Percentiles rank a stretch among this genome's conserved stretches.
These are phyloP conservation scores for Dioscorea zingiberensis DNA, from an alignment of 106 monocot species.

Conservation along the genomic window DNA sequence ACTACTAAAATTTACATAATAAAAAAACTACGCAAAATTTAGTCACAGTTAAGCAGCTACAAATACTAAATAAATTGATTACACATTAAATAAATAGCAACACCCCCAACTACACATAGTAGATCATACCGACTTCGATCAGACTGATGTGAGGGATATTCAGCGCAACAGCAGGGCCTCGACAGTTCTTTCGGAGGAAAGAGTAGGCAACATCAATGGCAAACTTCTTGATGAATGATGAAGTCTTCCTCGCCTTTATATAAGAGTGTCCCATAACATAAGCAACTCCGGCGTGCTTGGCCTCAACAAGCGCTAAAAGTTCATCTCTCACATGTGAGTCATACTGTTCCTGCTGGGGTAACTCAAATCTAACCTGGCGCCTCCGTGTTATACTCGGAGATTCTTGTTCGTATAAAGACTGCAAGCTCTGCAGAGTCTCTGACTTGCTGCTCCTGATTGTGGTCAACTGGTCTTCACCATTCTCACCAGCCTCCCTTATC, in stretches of 20 bases:
- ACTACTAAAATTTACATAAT: no score
- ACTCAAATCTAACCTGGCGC: constrained; percentile 51
- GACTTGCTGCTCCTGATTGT: constrained; percentile 47
- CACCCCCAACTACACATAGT: constrained; percentile 46
- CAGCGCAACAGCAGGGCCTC: constrained; percentile 68
- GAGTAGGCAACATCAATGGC: constrained; percentile 68
- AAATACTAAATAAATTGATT: no score
- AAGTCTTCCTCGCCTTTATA: constrained; percentile 62
- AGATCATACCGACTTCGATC: constrained; percentile 84
- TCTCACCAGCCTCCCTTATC: constrained; percentile 12
- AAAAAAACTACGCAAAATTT: no score
- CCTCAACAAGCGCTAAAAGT: constrained; percentile 42
- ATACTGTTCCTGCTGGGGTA: constrained; percentile 20
- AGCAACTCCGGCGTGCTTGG: constrained; percentile 70
- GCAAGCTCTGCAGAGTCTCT: constrained; percentile 47
- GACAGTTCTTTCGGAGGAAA: constrained; percentile 72
- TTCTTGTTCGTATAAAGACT: constrained; percentile 52
- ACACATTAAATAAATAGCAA: neutral
- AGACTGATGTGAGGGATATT: constrained; percentile 82
- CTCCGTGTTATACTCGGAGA: constrained; percentile 31
- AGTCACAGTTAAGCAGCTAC: no score
- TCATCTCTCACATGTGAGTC: constrained; percentile 56
- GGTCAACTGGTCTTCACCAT: constrained; percentile 5
- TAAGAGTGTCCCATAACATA: constrained; percentile 80
- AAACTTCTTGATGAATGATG: constrained; percentile 70